Percentiles rank a stretch among this genome's conserved stretches.
Evolutionary conservation across 1,284 basidiomycete species (phyloP).

Genomic region (Pseudozyma hubeiensis): DNA sequence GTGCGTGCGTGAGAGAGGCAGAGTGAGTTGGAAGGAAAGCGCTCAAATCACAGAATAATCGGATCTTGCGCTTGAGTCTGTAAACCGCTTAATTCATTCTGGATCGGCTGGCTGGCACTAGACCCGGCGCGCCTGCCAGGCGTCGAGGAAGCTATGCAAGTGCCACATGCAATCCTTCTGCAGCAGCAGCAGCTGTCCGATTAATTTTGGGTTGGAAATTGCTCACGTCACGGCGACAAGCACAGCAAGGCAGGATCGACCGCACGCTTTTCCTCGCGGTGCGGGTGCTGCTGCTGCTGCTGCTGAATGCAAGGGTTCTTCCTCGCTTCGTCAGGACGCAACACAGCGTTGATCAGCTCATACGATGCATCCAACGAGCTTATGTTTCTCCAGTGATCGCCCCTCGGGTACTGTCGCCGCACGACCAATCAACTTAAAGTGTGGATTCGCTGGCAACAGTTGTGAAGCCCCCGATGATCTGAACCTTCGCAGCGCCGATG

Average conservation of each 20-base stretch:
- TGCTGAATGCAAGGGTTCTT: constrained; percentile 23
- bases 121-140: too few species aligned
- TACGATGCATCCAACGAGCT: neutral
- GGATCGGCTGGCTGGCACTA: too few species aligned
- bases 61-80: neutral
- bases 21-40: neutral
- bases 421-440: too few species aligned
- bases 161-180: too few species aligned
- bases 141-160: too few species aligned
- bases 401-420: neutral
- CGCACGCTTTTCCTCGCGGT: neutral
- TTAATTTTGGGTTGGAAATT: too few species aligned
- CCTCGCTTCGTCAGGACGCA: constrained; percentile 3
- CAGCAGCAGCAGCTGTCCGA: too few species aligned
- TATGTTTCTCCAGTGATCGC: neutral
- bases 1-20: neutral
- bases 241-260: too few species aligned
- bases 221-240: too few species aligned
- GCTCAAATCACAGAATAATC: neutral
- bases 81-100: too few species aligned
- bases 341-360: neutral
- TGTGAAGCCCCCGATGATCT: neutral
- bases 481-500: neutral
- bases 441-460: too few species aligned
- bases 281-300: neutral